Evolutionary conservation across 75 land plant species (phyloP).

Genomic region (Selaginella moellendorffii): DNA sequence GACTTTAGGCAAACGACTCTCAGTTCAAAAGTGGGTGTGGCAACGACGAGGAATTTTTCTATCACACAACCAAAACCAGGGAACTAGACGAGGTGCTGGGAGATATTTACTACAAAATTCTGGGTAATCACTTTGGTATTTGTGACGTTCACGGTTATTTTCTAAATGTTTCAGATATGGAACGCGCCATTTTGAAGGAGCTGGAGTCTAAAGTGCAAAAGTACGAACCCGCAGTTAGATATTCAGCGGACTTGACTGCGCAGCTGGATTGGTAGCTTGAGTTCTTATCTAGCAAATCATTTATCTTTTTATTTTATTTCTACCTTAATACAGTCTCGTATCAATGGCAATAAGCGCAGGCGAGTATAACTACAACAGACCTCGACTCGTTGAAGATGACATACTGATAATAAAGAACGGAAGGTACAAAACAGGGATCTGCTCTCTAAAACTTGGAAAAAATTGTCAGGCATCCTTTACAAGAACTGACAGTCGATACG

Average conservation of each 20-base stretch:
- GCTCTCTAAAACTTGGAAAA: no score
- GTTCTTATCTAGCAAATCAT: no score
- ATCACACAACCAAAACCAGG: constrained; percentile 69
- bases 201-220: constrained; percentile 43
- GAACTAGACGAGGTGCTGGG: constrained; percentile 81
- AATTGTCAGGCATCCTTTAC: constrained; percentile 94
- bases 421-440: no score
- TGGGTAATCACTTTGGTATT: constrained; percentile 37
- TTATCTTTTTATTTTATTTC: neutral
- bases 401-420: constrained; percentile 70
- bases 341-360: constrained; percentile 72
- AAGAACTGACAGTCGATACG: constrained; percentile 83
- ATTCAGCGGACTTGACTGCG: constrained; percentile 61
- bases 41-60: constrained; percentile 45
- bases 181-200: constrained; percentile 73
- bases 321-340: constrained; percentile 42
- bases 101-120: constrained; percentile 82
- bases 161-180: constrained; percentile 95
- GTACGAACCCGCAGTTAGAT: constrained; percentile 31
- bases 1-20: neutral
- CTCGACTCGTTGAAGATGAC: constrained; percentile 40
- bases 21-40: constrained; percentile 56
- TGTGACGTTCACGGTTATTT: no score
- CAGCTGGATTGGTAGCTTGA: constrained; percentile 72
- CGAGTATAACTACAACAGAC: constrained; percentile 84